Base-by-base conservation (phyloP, 2,329 filamentous ascomycete species). In the Claviceps paspali region DNA sequence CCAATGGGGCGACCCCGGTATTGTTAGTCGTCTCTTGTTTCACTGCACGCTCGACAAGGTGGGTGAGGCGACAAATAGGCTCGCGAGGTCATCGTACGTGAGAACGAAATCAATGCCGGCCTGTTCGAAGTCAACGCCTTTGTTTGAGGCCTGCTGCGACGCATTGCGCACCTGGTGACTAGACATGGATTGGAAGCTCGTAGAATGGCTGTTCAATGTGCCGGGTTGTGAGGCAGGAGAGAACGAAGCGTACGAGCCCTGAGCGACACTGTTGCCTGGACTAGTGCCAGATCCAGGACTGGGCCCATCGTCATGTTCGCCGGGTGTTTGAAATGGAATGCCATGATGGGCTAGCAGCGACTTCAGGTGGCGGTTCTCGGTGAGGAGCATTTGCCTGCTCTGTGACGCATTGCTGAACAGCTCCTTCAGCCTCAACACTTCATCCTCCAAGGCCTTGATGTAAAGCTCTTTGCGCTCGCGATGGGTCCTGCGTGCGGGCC, bases 391-490 rank as follows among this genome's bases (percentile, higher is more conserved):
- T 37, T 87, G 76, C 51, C 85, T 84, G 53, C 92, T 84, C 47
- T 81, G 76, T 6, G 76, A 71, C 14, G 79, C 71, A 35, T 72
- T 76, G 50, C 76, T 77, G 52, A 79, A 88, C n/a, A 80, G 70
- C 54, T 95, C 86, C 55, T 92, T 91, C 30, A 96, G 67, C 34
- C 85, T 79, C 15, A 92, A 68, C 5, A 96, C 82, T 60, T 96
- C 86, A 52, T 88, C 79, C 59, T 98, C 91, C 12, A 96, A 73
- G 9, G 82, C 77, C 57, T 92, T 92, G 64, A 95, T 92, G 57
- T 96, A 96, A 49, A 86, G 72, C 60, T 96, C 91, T 57, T 96
- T 96, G 47, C 91, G 77, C 62, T 96, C 91, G 39, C 91, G 85
- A 59, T 98, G 91, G 14, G 91, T 96, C 53, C 91, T 94, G 27